Base-by-base conservation (phyloP, 2,329 filamentous ascomycete genomes). In the Lecanicillium sp. region DNA sequence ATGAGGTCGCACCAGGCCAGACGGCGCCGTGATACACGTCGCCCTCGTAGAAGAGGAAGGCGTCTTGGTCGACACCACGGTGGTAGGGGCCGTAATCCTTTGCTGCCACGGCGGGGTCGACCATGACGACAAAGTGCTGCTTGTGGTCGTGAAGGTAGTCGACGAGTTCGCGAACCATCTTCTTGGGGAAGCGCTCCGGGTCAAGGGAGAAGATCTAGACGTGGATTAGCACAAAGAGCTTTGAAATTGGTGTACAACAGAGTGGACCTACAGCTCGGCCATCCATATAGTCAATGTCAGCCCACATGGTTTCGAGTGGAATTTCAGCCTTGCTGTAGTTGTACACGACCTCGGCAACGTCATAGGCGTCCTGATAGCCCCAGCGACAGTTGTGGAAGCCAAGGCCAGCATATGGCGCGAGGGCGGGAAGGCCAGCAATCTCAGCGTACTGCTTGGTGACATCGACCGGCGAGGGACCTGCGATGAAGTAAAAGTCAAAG, bases 381-480 rank as follows among this genome's bases (percentile, higher is more conserved):
- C 86, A 57, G 37, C 55, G 50, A 50, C 85, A 90, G 55, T 94
- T 86, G 47, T 94, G 87, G 54, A 74, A 90, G 1, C 87, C 87
- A 44, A 94, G 77, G 0, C 81, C 78, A 69, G 78, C 90, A 62
- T 92, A 92, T 48, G 84, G 80, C 53, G 89, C 82, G 77, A 90
- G 80, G 0, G 79, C 79, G 1, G 86, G 85, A 5, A 85, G 63
- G 0, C 86, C 85, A 37, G 81, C 66, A 2, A 80, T 74, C 41
- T 64, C 59, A 45, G 85, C 79, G 54, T 90, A 92, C 29, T 82
- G 72, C 54, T 76, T 77, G 13, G 78, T 84, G 17, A 88, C 79
- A 11, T 81, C 74, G 6, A 73, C 68, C 41, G 81, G 79, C 0
- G 71, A 78, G 0, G 84, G 83, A 0, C 87, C 87, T 11, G 81